Conservation (phyloP, 2,329 filamentous ascomycete genomes). For the Alternaria ethzedia region DNA sequence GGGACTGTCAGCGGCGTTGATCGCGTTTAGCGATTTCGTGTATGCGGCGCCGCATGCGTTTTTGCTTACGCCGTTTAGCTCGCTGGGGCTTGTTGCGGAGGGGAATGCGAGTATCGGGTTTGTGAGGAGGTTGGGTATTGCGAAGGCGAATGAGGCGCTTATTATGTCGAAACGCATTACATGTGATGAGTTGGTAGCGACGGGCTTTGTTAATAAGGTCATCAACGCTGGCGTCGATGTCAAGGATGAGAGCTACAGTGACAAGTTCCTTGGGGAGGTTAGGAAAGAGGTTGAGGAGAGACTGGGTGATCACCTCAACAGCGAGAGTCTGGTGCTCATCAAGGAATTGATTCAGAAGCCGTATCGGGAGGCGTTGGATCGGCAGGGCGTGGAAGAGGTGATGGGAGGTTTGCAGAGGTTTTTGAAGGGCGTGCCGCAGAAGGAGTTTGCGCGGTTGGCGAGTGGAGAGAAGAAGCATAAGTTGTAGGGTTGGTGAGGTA, state of each 20-base stretch:
- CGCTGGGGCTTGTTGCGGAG: slow-evolving; percentile 87
- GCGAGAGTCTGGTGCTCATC: slow-evolving; percentile 79
- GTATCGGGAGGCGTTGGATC: slow-evolving; percentile 74
- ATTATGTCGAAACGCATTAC: slow-evolving; percentile 84
- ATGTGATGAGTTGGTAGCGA: slow-evolving; percentile 73
- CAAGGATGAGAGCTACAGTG: slow-evolving; percentile 59
- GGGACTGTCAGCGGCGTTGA: slow-evolving; percentile 83
- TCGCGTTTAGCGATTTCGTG: slow-evolving; percentile 88
- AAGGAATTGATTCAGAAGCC: slow-evolving; percentile 82
- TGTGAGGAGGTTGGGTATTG: slow-evolving; percentile 77
- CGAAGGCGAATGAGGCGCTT: slow-evolving; percentile 88
- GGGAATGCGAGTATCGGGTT: slow-evolving; percentile 81
- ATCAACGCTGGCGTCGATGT: slow-evolving; percentile 62
- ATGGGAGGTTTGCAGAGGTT: slow-evolving; percentile 86
- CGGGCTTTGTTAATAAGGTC: slow-evolving; percentile 86
- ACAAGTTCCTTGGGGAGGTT: slow-evolving; percentile 73
- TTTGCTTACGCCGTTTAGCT: slow-evolving; percentile 89
- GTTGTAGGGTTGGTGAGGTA: slow-evolving; percentile 60
- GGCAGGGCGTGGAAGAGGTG: slow-evolving; percentile 81
- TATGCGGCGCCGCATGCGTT: slow-evolving; percentile 82
- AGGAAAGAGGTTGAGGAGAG: slow-evolving; percentile 80
- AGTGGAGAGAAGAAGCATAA: slow-evolving; percentile 94
- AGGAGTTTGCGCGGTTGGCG: slow-evolving; percentile 86
- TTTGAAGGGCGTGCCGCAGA: slow-evolving; percentile 78
- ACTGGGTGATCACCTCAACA: slow-evolving; percentile 79